Evolutionary conservation across 805 yeast species (phyloP).

Genomic region (Yarrowia sp.): DNA sequence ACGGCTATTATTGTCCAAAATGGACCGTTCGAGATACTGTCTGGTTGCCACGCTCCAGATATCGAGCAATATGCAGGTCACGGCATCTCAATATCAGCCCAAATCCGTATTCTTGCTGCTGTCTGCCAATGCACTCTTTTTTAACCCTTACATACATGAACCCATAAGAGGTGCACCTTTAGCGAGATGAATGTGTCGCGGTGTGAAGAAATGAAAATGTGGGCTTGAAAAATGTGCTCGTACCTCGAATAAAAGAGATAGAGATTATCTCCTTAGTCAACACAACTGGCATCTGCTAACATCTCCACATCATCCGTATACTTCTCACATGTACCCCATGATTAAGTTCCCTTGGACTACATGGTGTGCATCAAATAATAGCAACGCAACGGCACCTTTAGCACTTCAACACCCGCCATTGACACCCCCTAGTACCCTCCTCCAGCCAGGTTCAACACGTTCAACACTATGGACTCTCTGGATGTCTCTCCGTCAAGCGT

Average conservation of each 20-base stretch:
- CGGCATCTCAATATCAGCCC: no score
- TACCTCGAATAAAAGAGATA: neutral
- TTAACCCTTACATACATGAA: slow-evolving; percentile 1
- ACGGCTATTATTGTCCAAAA: no score
- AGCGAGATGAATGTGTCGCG: no score
- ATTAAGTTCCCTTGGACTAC: slow-evolving; percentile 13
- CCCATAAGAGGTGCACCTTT: neutral
- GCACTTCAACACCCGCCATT: slow-evolving; percentile 16
- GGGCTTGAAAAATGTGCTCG: neutral
- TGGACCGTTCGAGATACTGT: no score
- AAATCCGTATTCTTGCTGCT: neutral
- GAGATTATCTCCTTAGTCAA: no score
- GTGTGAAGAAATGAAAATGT: no score
- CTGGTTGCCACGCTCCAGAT: no score
- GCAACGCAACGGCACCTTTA: slow-evolving; percentile 9
- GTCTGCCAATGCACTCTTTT: neutral
- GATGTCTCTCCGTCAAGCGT: slow-evolving; percentile 6
- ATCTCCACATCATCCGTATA: neutral
- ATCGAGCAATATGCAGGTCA: no score
- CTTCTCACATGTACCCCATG: slow-evolving; percentile 19
- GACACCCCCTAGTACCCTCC: neutral
- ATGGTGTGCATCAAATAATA: slow-evolving; percentile 6
- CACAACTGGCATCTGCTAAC: no score
- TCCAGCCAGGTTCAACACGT: slow-evolving; percentile 1
- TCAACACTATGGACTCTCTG: slow-evolving; percentile 14